These are phyloP conservation scores for Atkinsonella hypoxylon DNA, from an alignment of 2,329 filamentous ascomycete species.

Conservation along the genomic window DNA sequence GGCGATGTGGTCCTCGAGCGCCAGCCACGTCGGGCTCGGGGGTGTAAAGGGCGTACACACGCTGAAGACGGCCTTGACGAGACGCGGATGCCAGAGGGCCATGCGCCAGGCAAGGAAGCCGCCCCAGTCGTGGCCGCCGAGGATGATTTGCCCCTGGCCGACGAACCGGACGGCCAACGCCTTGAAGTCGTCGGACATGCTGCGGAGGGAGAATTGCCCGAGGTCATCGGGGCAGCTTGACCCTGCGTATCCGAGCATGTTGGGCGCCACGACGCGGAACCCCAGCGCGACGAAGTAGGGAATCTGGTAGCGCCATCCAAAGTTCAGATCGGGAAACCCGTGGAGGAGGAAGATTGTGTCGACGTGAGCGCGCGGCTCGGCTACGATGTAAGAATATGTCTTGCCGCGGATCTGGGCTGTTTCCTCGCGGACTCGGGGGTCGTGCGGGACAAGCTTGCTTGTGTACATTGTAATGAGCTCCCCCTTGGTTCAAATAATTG, in stretches of 20 bases:
- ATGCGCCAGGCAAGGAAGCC: constrained; percentile 65
- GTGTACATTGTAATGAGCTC: constrained; percentile 28
- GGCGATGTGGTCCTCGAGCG: constrained; percentile 48
- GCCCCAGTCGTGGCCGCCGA: constrained; percentile 93
- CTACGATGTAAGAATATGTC: constrained; percentile 56
- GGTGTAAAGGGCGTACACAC: constrained; percentile 65
- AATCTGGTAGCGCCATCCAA: constrained; percentile 86
- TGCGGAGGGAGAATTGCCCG: constrained; percentile 57
- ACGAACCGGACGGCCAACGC: constrained; percentile 50
- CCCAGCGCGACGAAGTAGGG: constrained; percentile 60
- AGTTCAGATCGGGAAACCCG: constrained; percentile 72
- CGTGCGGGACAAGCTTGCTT: constrained; percentile 53
- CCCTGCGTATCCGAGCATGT: constrained; percentile 76
- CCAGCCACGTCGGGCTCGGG: constrained; percentile 39
- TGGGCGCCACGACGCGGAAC: constrained; percentile 69
- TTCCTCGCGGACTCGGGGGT: constrained; percentile 53
- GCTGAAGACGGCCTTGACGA: constrained; percentile 64
- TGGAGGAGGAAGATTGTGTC: constrained; percentile 49
- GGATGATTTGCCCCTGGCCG: constrained; percentile 47
- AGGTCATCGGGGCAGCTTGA: constrained; percentile 56
- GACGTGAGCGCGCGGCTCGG: constrained; percentile 32
- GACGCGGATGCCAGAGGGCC: constrained; percentile 58
- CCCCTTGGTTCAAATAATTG: no score
- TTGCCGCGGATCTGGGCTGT: constrained; percentile 53
- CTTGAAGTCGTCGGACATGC: constrained; percentile 61